These are phyloP conservation scores for Pythium utonaiense DNA, from an alignment of 352 stramenopile genomes.

Conservation along the genomic window DNA sequence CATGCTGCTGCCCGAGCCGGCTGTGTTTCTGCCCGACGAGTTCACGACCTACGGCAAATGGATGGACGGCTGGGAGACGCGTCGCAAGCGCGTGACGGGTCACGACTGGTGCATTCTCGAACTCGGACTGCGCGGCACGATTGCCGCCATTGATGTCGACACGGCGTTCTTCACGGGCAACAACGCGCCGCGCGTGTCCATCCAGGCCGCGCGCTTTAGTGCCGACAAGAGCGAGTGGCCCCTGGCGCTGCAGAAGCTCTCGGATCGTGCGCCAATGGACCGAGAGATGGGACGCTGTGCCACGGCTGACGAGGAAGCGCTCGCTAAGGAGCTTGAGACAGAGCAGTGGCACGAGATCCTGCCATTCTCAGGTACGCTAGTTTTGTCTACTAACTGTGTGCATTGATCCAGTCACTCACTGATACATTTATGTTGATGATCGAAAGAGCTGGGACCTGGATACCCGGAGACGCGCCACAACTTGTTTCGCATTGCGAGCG, in stretches of 20 bases:
- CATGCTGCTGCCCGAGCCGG: conserved; percentile 65
- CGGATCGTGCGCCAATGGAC: conserved; percentile 33
- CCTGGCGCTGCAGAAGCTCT: conserved; percentile 38
- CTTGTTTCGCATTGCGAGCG: conserved; percentile 50
- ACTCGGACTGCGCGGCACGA: conserved; percentile 66
- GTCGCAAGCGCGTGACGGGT: conserved; percentile 79
- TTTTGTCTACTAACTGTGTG: too few relatives aligned
- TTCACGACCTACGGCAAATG: conserved; percentile 94
- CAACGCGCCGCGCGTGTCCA: conserved; percentile 77
- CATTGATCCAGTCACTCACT: too few relatives aligned
- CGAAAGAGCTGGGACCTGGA: conserved; percentile 56
- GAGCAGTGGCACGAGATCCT: conserved; percentile 66
- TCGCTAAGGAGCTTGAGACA: conserved; percentile 47
- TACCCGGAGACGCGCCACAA: conserved; percentile 89
- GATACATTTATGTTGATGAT: background rate
- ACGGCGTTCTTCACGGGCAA: conserved; percentile 96
- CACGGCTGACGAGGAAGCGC: conserved; percentile 31
- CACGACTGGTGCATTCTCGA: conserved; percentile 93
- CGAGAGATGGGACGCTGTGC: conserved; percentile 55
- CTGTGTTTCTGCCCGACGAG: conserved; percentile 88
- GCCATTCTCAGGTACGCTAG: conserved; percentile 31
- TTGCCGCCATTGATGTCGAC: conserved; percentile 83
- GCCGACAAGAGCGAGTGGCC: conserved; percentile 32
- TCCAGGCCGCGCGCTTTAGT: conserved; percentile 73
- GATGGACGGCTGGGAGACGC: conserved; percentile 96